A percentile compares a stretch with the other conserved stretches of the same genome.
phyloP scores from a whole-genome alignment of 768 basidiomycete genomes.

The Trametes elegans region DNA sequence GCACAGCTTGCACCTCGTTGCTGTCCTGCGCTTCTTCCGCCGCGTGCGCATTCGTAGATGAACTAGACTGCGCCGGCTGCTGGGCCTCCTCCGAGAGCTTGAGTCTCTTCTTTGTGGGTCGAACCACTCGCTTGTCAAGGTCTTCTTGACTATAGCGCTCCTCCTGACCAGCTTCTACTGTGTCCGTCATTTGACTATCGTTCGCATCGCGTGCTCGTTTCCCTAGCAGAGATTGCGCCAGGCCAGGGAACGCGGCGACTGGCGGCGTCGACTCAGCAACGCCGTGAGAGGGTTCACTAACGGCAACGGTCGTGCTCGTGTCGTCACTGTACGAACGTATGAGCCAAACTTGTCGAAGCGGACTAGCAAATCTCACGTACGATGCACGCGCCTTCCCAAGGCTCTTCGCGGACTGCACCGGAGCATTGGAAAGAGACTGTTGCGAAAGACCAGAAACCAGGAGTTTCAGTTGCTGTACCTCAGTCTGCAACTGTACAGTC shows the following conservation, averaged over 20 bases:
- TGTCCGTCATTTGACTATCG: constrained; percentile 40
- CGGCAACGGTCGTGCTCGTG: neutral
- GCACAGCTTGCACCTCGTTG: neutral
- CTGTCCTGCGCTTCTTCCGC: neutral
- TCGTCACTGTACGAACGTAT: constrained; percentile 6
- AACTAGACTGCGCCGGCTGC: neutral
- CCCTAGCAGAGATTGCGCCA: constrained; percentile 50
- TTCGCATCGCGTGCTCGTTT: constrained; percentile 60
- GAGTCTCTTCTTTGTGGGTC: constrained; percentile 53
- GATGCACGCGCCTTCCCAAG: constrained; percentile 20
- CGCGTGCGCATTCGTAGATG: neutral
- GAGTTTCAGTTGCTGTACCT: constrained; percentile 12
- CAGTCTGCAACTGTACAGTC: constrained; percentile 15
- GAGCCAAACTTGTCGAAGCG: neutral
- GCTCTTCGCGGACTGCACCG: constrained; percentile 14
- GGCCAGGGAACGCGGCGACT: constrained; percentile 33
- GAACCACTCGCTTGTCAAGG: constrained; percentile 36
- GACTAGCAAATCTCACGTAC: constrained; percentile 2
- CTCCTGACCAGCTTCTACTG: constrained; percentile 43
- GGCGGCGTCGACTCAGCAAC: constrained; percentile 9
- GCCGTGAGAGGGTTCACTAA: neutral
- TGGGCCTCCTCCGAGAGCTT: constrained; percentile 31
- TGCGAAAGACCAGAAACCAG: neutral
- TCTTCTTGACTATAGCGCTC: constrained; percentile 37
- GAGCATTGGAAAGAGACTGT: neutral